phyloP scores from a whole-genome alignment of 169 alveolate species.

The Theileria orientalis region DNA sequence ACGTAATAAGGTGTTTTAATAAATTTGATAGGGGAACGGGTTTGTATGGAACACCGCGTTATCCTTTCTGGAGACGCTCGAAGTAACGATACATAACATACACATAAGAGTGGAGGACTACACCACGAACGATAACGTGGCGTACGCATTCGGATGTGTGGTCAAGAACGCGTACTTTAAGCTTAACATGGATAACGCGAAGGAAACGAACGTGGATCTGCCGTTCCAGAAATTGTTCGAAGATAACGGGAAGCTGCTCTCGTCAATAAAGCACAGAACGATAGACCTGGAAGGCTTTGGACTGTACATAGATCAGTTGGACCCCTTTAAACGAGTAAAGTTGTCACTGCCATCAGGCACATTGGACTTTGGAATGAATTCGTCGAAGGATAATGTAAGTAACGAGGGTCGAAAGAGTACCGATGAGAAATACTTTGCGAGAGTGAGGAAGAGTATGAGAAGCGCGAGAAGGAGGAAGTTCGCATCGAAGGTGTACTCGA shows the following conservation, averaged over 20 bases:
- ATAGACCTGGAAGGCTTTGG: slow-evolving; percentile 56
- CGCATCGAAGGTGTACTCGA: neutral
- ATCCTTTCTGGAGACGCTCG: slow-evolving; percentile 62
- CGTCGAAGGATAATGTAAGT: neutral
- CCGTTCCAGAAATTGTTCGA: slow-evolving; percentile 45
- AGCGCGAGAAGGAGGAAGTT: neutral
- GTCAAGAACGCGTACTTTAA: slow-evolving; percentile 42
- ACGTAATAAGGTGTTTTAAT: too few relatives aligned
- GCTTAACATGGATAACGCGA: slow-evolving; percentile 5
- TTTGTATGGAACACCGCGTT: slow-evolving; percentile 63
- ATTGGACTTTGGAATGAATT: neutral
- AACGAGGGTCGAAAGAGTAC: neutral
- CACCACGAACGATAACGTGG: slow-evolving; percentile 52
- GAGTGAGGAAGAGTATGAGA: slow-evolving; percentile 12
- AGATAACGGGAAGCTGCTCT: slow-evolving; percentile 28
- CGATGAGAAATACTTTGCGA: neutral
- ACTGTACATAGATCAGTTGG: slow-evolving; percentile 55
- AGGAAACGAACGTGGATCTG: slow-evolving; percentile 10
- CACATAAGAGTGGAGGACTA: slow-evolving; percentile 70
- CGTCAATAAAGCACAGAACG: slow-evolving; percentile 30
- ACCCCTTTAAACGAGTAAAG: slow-evolving; percentile 22
- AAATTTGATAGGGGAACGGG: slow-evolving; percentile 61
- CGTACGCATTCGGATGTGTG: slow-evolving; percentile 55
- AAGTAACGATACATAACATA: slow-evolving; percentile 43
- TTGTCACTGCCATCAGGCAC: slow-evolving; percentile 5